phyloP scores from a whole-genome alignment of 2,329 filamentous ascomycete genomes.

The Tolypocladium guangdongense region DNA sequence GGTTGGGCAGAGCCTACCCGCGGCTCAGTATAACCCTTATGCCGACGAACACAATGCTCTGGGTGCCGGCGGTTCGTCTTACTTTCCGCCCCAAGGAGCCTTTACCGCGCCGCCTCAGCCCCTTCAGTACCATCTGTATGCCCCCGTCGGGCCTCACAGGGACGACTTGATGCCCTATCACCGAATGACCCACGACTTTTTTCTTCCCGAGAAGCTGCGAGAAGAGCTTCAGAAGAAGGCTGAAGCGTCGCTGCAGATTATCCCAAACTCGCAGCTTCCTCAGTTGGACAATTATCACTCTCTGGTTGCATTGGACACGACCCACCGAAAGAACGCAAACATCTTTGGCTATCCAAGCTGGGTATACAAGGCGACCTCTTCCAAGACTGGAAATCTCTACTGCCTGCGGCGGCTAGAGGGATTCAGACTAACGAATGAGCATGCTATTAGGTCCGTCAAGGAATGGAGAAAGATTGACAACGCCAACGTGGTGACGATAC shows the following conservation, averaged over 20 bases:
- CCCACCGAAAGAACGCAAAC: slow-evolving; percentile 63
- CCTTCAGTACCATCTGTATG: slow-evolving; percentile 87
- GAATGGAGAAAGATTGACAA: slow-evolving; percentile 82
- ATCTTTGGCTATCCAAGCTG: slow-evolving; percentile 85
- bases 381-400: slow-evolving; percentile 82
- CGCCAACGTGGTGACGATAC: slow-evolving; percentile 71
- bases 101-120: slow-evolving; percentile 49
- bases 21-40: slow-evolving; percentile 61
- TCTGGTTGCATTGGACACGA: slow-evolving; percentile 77
- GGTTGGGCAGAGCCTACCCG: slow-evolving; percentile 39
- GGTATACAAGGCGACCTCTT: slow-evolving; percentile 89
- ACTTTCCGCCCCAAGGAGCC: slow-evolving; percentile 49
- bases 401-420: slow-evolving; percentile 79
- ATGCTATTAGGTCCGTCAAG: slow-evolving; percentile 75
- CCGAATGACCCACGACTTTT: slow-evolving; percentile 79
- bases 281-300: slow-evolving; percentile 85
- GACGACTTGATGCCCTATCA: slow-evolving; percentile 80
- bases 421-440: slow-evolving; percentile 79
- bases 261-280: slow-evolving; percentile 67
- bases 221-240: slow-evolving; percentile 85
- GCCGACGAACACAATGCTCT: slow-evolving; percentile 57
- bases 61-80: slow-evolving; percentile 46
- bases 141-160: slow-evolving; percentile 70
- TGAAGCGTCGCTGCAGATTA: slow-evolving; percentile 73
- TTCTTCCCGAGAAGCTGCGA: slow-evolving; percentile 74